These are phyloP conservation scores for Scleroderma bovista DNA, from an alignment of 768 basidiomycete genomes.

Conservation along the genomic window DNA sequence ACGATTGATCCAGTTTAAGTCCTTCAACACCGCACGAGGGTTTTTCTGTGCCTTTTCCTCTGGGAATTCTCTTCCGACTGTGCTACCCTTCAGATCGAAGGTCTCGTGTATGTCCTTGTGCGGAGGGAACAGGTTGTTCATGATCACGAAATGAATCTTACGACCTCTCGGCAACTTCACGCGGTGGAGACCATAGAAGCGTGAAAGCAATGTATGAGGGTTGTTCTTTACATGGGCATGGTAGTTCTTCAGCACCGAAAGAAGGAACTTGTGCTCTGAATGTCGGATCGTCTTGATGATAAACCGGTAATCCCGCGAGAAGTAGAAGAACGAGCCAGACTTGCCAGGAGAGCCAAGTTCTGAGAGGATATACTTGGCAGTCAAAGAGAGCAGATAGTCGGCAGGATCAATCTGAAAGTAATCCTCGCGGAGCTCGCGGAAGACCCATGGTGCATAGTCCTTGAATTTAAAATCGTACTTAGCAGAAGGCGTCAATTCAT, in stretches of 20 bases:
- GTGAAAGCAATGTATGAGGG: conserved; percentile 88
- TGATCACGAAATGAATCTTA: conserved; percentile 99
- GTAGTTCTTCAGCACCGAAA: conserved; percentile 78
- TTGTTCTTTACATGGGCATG: conserved; percentile 82
- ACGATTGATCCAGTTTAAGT: conserved; percentile 92
- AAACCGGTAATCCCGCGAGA: conserved; percentile 96
- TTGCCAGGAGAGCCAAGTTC: conserved; percentile 98
- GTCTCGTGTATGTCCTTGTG: conserved; percentile 98
- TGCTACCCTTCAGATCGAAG: conserved; percentile 94
- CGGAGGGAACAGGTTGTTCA: conserved; percentile 99
- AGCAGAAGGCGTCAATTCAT: conserved; percentile 96
- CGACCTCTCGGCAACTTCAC: conserved; percentile 91
- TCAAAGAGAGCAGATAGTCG: conserved; percentile 94
- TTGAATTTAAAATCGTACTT: conserved; percentile 99
- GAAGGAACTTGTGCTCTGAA: conserved; percentile 89
- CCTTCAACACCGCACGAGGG: conserved; percentile 87
- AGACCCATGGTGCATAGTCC: conserved; percentile 98
- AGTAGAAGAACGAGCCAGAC: conserved; percentile 99
- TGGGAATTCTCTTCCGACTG: conserved; percentile 81
- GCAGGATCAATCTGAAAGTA: conserved; percentile 94
- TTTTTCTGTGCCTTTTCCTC: conserved; percentile 77
- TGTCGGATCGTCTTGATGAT: conserved; percentile 99
- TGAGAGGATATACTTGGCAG: conserved; percentile 95
- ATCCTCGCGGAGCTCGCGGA: conserved; percentile 91
- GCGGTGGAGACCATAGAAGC: conserved; percentile 96